Evolutionary conservation across 1,284 basidiomycete genomes (phyloP).

Genomic region (Fomitiporia mediterranea): DNA sequence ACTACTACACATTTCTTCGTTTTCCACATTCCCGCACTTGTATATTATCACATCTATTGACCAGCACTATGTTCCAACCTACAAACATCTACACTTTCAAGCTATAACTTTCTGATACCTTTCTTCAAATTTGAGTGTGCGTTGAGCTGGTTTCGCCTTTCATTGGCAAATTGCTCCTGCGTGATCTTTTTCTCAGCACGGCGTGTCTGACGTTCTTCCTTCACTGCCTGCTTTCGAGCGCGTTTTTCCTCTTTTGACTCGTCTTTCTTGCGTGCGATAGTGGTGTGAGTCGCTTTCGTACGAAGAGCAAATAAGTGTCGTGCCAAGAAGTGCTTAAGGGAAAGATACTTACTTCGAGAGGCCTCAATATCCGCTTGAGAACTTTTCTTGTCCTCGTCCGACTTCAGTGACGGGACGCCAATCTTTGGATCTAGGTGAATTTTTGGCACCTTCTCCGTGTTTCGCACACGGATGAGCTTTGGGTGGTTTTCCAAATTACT

Average conservation of each 20-base stretch:
- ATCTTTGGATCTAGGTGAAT: slow-evolving; percentile 72
- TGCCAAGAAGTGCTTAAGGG: not conserved
- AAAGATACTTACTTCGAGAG: slow-evolving; percentile 8
- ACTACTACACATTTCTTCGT: not conserved
- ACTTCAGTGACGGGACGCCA: slow-evolving; percentile 60
- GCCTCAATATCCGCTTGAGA: slow-evolving; percentile 24
- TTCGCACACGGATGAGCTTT: slow-evolving; percentile 68
- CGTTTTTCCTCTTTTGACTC: slow-evolving; percentile 88
- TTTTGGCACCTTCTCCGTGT: slow-evolving; percentile 49
- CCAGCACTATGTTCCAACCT: slow-evolving; percentile 1
- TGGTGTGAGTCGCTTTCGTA: slow-evolving; percentile 28
- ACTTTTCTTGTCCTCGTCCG: slow-evolving; percentile 22
- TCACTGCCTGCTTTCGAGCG: slow-evolving; percentile 84
- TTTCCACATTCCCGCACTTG: slow-evolving; percentile 4
- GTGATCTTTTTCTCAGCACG: slow-evolving; percentile 78
- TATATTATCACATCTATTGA: slow-evolving; percentile 8
- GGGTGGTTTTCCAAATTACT: slow-evolving; percentile 95
- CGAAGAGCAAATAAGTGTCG: slow-evolving; percentile 11
- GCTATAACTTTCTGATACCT: slow-evolving; percentile 14
- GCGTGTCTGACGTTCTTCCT: slow-evolving; percentile 72
- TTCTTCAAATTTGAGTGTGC: slow-evolving; percentile 38
- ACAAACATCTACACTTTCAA: not conserved
- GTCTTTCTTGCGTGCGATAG: slow-evolving; percentile 65
- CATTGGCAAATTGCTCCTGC: slow-evolving; percentile 71
- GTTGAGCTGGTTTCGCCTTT: slow-evolving; percentile 70